These are phyloP conservation scores for Dalbergia cultrata DNA, from an alignment of 306 rosid species.

Conservation along the genomic window DNA sequence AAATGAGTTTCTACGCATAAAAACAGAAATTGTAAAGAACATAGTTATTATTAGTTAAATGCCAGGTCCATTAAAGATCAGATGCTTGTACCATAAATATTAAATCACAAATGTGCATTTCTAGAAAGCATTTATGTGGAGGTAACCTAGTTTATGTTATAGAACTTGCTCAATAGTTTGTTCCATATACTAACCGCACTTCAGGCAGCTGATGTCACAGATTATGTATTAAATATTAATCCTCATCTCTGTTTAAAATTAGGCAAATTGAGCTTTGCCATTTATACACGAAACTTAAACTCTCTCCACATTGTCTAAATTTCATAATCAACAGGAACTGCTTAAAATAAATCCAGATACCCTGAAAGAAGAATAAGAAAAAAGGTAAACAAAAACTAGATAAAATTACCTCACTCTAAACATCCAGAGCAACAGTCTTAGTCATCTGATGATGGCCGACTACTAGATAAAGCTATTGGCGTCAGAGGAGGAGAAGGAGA, in stretches of 20 bases:
- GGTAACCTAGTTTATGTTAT: constrained; percentile 33
- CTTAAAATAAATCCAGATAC: constrained; percentile 28
- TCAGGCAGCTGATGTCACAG: constrained; percentile 24
- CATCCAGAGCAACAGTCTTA: constrained; percentile 50
- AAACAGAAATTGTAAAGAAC: not conserved
- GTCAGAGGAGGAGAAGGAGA: constrained; percentile 70
- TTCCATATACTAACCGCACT: constrained; percentile 17
- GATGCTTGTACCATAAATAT: constrained; percentile 22
- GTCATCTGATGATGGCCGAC: constrained; percentile 54
- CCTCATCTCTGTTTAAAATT: constrained; percentile 43
- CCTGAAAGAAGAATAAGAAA: not conserved
- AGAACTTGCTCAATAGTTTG: constrained; percentile 32
- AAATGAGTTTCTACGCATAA: constrained; percentile 19
- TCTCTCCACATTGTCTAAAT: constrained; percentile 21
- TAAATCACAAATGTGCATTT: constrained; percentile 1
- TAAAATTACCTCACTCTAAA: constrained; percentile 68
- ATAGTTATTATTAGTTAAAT: constrained; percentile 1
- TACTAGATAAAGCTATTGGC: constrained; percentile 67
- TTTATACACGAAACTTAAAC: constrained; percentile 23
- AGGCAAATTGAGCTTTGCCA: constrained; percentile 21
- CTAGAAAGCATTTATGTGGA: constrained; percentile 24
- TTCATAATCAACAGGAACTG: constrained; percentile 15
- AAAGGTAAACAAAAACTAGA: constrained; percentile 9
- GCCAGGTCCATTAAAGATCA: constrained; percentile 8
- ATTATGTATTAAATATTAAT: not conserved